Evolutionary conservation across 441 rosid species (phyloP).

Genomic region (Mallotus repandus): DNA sequence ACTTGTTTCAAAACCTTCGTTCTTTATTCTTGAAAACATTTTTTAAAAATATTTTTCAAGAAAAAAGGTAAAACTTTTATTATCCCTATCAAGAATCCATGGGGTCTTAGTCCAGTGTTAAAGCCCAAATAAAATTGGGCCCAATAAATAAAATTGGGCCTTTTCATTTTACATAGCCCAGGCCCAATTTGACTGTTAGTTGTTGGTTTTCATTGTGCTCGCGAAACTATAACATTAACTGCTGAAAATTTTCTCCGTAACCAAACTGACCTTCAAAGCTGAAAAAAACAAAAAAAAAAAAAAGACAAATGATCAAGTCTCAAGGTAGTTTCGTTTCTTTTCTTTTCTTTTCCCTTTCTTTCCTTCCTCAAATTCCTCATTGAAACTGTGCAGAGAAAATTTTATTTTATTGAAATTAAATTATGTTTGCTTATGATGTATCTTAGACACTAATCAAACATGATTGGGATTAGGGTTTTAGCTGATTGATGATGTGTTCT

Average conservation of each 20-base stretch:
- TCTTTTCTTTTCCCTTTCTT: background rate
- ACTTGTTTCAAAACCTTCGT: too few species aligned
- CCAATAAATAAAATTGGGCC: too few species aligned
- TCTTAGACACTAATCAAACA: background rate
- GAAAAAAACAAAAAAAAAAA: background rate
- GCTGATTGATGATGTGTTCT: background rate
- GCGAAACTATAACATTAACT: background rate
- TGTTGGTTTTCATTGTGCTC: background rate
- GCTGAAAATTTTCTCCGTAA: background rate
- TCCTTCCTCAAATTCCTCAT: background rate
- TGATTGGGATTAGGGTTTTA: slow-evolving; percentile 13
- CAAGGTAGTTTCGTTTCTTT: background rate
- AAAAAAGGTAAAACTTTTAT: too few species aligned
- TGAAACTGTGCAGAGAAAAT: background rate
- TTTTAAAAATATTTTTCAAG: too few species aligned
- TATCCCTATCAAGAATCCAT: too few species aligned
- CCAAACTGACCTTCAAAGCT: background rate
- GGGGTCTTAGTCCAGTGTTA: too few species aligned
- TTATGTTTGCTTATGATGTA: background rate
- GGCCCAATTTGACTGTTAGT: background rate
- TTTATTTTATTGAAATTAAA: background rate
- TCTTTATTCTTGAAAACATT: too few species aligned
- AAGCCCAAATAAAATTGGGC: too few species aligned
- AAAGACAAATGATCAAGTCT: background rate
- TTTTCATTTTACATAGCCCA: background rate